Evolutionary conservation across 169 alveolate genomes (phyloP).

Genomic region (Sarcocystis neurona): DNA sequence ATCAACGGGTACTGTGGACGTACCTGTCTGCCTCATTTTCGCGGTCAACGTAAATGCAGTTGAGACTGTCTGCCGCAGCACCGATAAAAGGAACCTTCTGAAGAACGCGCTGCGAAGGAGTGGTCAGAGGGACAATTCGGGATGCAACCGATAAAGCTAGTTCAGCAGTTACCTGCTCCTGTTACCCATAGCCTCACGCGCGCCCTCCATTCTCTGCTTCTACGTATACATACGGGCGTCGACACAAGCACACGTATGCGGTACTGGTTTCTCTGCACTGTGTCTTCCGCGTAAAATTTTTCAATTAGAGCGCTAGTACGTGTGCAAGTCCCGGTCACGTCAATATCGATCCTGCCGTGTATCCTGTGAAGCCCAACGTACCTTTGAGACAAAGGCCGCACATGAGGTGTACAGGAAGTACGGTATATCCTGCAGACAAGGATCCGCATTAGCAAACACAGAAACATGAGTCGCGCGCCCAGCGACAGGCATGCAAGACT

Average conservation of each 20-base stretch:
- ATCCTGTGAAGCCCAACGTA: neutral
- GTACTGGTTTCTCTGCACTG: no score
- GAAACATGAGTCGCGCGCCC: no score
- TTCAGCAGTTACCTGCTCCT: neutral
- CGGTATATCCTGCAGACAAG: slow-evolving; percentile 34
- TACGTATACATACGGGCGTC: neutral
- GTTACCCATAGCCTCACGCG: neutral
- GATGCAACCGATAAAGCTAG: neutral
- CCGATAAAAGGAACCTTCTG: slow-evolving; percentile 14
- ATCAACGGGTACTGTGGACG: no score
- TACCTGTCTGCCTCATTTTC: slow-evolving; percentile 40
- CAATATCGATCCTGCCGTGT: no score
- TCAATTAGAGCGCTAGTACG: no score
- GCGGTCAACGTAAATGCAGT: slow-evolving; percentile 35
- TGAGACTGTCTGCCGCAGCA: slow-evolving; percentile 25
- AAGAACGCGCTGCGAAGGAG: slow-evolving; percentile 9
- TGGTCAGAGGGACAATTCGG: neutral
- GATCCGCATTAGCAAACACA: no score
- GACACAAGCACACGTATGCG: neutral
- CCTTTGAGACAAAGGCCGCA: slow-evolving; percentile 50
- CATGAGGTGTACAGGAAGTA: slow-evolving; percentile 1
- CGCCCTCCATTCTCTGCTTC: neutral
- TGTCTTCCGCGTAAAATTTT: no score
- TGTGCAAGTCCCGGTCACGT: no score
- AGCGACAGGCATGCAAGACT: no score